phyloP scores from a whole-genome alignment of 1,284 basidiomycete genomes.

The Mycena sp. region DNA sequence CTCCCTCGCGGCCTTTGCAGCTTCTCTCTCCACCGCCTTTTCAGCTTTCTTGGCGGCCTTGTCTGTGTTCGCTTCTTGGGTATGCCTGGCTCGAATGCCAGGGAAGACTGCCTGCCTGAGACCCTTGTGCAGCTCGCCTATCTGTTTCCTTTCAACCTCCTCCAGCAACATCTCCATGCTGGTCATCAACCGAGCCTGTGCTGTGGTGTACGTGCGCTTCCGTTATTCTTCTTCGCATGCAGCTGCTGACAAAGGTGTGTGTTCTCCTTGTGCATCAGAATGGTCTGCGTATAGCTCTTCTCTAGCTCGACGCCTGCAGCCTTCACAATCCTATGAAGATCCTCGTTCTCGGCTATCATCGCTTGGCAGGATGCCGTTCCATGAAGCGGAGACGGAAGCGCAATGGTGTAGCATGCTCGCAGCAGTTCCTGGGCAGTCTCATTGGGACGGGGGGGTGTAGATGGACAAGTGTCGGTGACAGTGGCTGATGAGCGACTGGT shows the following conservation, averaged over 20 bases:
- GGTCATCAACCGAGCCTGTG: not conserved
- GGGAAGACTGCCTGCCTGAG: not conserved
- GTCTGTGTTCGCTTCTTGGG: not conserved
- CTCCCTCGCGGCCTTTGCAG: not conserved
- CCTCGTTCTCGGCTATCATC: not conserved
- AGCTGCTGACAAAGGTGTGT: not conserved
- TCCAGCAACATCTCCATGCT: not conserved
- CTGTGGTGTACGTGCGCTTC: not conserved
- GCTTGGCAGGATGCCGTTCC: not conserved
- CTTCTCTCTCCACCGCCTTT: not conserved
- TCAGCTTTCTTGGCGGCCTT: not conserved
- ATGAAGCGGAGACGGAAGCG: not conserved
- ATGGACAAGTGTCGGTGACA: not conserved
- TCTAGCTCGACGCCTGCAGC: not conserved
- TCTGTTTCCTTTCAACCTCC: not conserved
- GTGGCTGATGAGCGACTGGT: not conserved
- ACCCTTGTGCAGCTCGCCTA: not conserved
- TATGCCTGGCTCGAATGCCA: not conserved
- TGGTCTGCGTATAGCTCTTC: not conserved
- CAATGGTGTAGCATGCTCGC: constrained; percentile 1
- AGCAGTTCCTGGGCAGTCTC: not conserved
- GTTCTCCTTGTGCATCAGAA: too few relatives aligned
- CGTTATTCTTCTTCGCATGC: not conserved
- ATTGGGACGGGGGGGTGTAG: not conserved
- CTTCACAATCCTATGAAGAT: not conserved